Conservation (phyloP, 1,284 basidiomycete genomes). For the Ceratobasidium sp. region DNA sequence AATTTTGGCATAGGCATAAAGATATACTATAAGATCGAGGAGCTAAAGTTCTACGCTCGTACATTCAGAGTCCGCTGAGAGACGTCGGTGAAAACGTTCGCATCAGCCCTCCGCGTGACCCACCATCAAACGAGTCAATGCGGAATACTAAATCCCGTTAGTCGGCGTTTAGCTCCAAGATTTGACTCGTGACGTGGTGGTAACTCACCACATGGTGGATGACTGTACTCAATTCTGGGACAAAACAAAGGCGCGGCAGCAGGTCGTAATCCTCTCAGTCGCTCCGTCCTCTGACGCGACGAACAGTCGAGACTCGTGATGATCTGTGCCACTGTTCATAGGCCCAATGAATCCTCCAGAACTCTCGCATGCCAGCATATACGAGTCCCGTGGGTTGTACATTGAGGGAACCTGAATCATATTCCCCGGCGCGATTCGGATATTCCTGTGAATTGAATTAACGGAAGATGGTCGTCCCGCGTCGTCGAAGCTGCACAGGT, state of each 20-base stretch:
- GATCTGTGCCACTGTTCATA: no score
- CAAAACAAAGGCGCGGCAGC: conserved; percentile 1
- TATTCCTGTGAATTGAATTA: neutral
- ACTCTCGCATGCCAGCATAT: conserved; percentile 22
- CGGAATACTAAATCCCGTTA: no score
- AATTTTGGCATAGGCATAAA: no score
- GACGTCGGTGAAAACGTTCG: no score
- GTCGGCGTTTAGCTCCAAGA: no score
- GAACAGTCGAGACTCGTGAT: neutral
- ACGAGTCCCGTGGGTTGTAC: conserved; percentile 5
- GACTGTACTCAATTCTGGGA: neutral
- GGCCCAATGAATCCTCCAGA: neutral
- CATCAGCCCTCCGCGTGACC: no score
- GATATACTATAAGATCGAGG: no score
- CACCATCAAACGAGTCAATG: no score
- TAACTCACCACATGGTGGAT: no score
- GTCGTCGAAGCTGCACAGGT: neutral
- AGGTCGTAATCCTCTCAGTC: neutral
- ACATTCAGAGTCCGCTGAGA: no score
- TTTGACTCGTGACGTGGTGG: no score
- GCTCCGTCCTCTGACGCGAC: neutral
- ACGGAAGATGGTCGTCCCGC: neutral
- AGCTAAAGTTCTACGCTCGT: no score
- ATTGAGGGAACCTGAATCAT: conserved; percentile 26
- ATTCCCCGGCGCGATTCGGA: conserved; percentile 14